phyloP scores from a whole-genome alignment of 169 alveolate genomes.

The Pseudocohnilembus persalinus region DNA sequence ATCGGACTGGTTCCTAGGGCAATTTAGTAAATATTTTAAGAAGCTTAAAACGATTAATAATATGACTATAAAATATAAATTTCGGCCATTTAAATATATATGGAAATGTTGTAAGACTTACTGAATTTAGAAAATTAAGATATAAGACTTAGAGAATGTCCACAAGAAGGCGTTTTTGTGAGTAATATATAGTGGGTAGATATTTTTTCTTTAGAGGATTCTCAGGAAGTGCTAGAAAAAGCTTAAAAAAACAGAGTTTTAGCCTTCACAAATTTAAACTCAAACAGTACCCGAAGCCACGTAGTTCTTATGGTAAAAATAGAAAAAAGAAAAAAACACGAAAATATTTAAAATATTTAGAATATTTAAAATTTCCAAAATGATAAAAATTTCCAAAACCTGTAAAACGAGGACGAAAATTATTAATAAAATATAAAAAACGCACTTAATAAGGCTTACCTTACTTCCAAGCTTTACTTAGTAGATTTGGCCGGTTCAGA shows the following conservation, averaged over 20 bases:
- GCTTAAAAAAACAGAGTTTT: conserved; percentile 79
- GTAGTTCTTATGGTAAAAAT: conserved; percentile 79
- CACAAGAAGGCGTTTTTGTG: conserved; percentile 79
- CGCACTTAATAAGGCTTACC: neutral
- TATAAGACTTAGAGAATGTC: conserved; percentile 84
- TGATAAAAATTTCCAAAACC: conserved; percentile 1
- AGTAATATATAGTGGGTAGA: conserved; percentile 72
- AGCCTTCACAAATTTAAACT: conserved; percentile 58
- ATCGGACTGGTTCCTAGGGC: conserved; percentile 84
- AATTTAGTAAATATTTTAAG: conserved; percentile 67
- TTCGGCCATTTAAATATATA: conserved; percentile 78
- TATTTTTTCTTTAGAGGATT: conserved; percentile 59
- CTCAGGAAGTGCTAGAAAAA: conserved; percentile 56
- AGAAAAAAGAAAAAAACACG: conserved; percentile 62
- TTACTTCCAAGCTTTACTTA: conserved; percentile 55
- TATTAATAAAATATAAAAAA: neutral
- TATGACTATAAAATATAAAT: conserved; percentile 59
- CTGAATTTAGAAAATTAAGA: conserved; percentile 69
- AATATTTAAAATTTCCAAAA: conserved; percentile 15
- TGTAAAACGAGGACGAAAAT: conserved; percentile 9
- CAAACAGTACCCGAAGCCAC: conserved; percentile 73
- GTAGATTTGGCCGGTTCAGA: conserved; percentile 90
- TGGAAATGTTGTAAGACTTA: conserved; percentile 79
- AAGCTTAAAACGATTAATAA: conserved; percentile 48
- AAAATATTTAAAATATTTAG: conserved; percentile 14